These are phyloP conservation scores for Trichoderma erinaceum DNA, from an alignment of 495 filamentous ascomycete genomes.

Conservation along the genomic window DNA sequence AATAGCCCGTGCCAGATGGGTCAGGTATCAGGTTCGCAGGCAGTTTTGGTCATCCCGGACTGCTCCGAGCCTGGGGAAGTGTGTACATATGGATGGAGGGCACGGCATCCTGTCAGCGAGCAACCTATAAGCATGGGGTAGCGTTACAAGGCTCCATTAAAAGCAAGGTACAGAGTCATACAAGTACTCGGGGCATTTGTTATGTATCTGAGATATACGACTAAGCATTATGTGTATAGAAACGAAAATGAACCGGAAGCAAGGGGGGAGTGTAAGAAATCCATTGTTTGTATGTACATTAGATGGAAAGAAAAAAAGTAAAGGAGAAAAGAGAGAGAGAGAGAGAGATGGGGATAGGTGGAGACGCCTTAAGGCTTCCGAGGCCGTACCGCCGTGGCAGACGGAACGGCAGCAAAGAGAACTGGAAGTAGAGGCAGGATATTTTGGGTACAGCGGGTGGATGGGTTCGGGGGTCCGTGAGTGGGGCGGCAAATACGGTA, in stretches of 20 bases:
- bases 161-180: no score
- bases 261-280: not conserved
- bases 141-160: no score
- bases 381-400: not conserved
- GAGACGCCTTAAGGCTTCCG: not conserved
- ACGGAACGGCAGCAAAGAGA: not conserved
- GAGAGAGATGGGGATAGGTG: not conserved
- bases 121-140: no score
- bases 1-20: no score
- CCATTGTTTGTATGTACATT: not conserved
- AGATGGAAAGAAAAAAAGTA: not conserved
- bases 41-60: no score
- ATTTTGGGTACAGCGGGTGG: not conserved
- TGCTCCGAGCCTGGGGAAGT: no score
- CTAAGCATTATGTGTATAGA: not conserved
- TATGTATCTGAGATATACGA: no score
- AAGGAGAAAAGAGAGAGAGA: not conserved
- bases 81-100: no score
- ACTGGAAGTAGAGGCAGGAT: not conserved
- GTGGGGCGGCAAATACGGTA: not conserved
- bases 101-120: no score
- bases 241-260: slow-evolving; percentile 13
- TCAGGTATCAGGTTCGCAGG: no score
- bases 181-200: no score
- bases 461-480: slow-evolving; percentile 5